Conservation (phyloP, 805 yeast species). For the Candida sonorensis region DNA sequence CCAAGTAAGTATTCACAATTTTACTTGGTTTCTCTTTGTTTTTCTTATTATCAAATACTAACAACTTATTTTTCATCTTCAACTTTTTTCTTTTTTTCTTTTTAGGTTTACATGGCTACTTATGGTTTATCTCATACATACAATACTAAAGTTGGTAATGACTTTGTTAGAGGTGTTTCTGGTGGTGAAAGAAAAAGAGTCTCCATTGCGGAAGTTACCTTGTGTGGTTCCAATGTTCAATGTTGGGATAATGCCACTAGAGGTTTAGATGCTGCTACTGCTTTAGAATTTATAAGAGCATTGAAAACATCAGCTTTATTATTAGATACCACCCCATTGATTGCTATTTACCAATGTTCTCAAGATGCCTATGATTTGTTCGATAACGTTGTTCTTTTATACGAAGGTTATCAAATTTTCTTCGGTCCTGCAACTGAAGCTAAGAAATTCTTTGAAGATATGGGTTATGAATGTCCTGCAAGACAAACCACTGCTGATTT, state of each 20-base stretch:
- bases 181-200: slow-evolving; percentile 67
- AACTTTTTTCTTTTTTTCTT: not conserved
- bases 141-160: slow-evolving; percentile 57
- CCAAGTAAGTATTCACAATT: slow-evolving; percentile 28
- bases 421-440: slow-evolving; percentile 32
- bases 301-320: slow-evolving; percentile 48
- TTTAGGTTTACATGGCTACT: slow-evolving; percentile 17
- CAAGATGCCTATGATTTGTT: slow-evolving; percentile 38
- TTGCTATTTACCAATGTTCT: slow-evolving; percentile 44
- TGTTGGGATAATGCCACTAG: slow-evolving; percentile 68
- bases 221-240: slow-evolving; percentile 34
- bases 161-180: slow-evolving; percentile 56
- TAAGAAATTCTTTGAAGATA: slow-evolving; percentile 31
- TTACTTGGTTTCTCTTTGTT: not conserved
- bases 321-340: slow-evolving; percentile 42
- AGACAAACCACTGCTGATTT: slow-evolving; percentile 43
- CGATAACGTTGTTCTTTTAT: slow-evolving; percentile 34
- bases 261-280: slow-evolving; percentile 68
- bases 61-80: not conserved
- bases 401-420: slow-evolving; percentile 39
- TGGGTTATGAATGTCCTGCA: slow-evolving; percentile 40
- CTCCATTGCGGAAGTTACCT: slow-evolving; percentile 49
- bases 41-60: not conserved
- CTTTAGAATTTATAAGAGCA: slow-evolving; percentile 54
- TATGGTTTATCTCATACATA: slow-evolving; percentile 39